Base-by-base conservation (phyloP, 345 rosid genomes). In the Chamaenerion angustifolium region DNA sequence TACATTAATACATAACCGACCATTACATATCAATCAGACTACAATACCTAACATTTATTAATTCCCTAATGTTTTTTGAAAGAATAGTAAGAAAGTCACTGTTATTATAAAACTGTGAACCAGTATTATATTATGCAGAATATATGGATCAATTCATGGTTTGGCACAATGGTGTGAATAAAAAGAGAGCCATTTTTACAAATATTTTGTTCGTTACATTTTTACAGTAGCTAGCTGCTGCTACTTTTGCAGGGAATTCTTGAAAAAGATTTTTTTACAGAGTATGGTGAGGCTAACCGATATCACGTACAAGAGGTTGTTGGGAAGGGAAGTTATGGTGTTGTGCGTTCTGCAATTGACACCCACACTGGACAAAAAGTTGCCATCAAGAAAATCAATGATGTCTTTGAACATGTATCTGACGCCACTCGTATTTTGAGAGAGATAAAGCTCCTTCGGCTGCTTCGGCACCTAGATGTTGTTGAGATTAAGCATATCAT, bases 271-370 rank as follows among this genome's bases (percentile, higher is more conserved):
- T 90, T 90, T 63, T 90, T 90, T 71, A 90, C 98, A 0, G 98
- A 86, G 73, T 90, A 90, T 64, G 98, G 98, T 52, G 98, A 90
- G 61, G 98, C 76, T 55, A 86, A 71, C 58, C 80, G 75, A 52
- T 90, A 90, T 43, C 80, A 83, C 69, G 57, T 90, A 65, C 94
- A 86, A 68, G 98, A 90, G 70, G 95, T 90, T 16, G 55, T 90
- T 25, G 98, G 98, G 9, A 90, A 86, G 69, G 98, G 98, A 65
- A 90, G 98, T 67, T 90, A 90, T 45, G 98, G 98, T 59, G 83
- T 90, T 52, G 98, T 90, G 12, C 92, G 80, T 49, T 86, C 98
- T 43, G 98, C 98, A 50, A 51, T 84, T 12, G 98, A 92, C 48
- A 45, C 80, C 0, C 89, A 84, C 51, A 92, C 96, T 16, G 90